These are phyloP conservation scores for Fraxinus xanthoxyloides DNA, from an alignment of 305 asterid species.

Conservation along the genomic window DNA sequence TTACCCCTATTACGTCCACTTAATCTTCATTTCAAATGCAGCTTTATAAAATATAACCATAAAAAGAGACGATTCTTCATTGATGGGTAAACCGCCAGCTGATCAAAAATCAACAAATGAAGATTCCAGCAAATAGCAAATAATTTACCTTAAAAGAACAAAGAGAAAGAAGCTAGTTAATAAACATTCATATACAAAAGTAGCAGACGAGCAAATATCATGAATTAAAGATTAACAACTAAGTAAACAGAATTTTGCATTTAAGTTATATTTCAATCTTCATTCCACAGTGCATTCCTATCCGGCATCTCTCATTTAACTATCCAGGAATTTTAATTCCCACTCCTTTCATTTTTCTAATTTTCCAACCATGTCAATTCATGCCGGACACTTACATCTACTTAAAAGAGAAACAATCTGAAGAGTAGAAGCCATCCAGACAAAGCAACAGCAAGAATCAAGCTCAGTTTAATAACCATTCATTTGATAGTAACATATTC, in stretches of 20 bases:
- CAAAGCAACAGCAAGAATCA: background rate
- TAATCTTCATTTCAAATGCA: background rate
- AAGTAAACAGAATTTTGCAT: background rate
- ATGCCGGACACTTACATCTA: background rate
- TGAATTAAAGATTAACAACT: background rate
- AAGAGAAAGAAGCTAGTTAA: background rate
- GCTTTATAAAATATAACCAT: background rate
- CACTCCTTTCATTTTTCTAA: background rate
- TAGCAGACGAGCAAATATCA: background rate
- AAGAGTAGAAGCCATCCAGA: background rate
- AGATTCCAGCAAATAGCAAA: background rate
- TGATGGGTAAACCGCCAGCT: background rate
- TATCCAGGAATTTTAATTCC: background rate
- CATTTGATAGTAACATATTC: background rate
- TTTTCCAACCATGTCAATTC: background rate
- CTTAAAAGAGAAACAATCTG: background rate
- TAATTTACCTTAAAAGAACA: background rate
- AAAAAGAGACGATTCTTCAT: background rate
- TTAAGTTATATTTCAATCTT: background rate
- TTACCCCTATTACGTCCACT: background rate
- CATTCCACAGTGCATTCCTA: background rate
- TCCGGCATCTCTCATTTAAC: background rate
- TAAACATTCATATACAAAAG: background rate
- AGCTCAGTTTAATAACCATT: background rate
- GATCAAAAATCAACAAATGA: background rate